phyloP scores from a whole-genome alignment of 768 basidiomycete genomes.

The Mycena latifolia region DNA sequence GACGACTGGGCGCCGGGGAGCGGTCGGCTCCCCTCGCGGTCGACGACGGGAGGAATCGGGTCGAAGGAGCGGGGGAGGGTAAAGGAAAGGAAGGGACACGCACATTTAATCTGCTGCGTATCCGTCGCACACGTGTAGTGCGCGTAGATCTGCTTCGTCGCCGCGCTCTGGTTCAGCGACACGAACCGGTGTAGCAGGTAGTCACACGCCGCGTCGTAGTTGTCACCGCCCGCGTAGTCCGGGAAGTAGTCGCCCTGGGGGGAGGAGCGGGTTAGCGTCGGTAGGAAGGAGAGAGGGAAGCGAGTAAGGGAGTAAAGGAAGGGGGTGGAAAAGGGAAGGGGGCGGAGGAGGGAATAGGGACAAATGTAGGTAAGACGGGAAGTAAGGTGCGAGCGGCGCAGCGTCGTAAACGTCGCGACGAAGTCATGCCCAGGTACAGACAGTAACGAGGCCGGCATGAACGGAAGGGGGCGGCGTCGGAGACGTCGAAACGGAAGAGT shows the following conservation, averaged over 20 bases:
- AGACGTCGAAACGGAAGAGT: no score
- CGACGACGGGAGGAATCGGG: no score
- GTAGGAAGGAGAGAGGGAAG: not conserved
- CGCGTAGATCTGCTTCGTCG: constrained; percentile 89
- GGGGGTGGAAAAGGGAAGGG: not conserved
- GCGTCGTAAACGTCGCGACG: no score
- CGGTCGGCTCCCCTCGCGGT: no score
- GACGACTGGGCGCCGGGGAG: no score
- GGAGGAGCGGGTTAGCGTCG: not conserved
- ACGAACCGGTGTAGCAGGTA: constrained; percentile 84
- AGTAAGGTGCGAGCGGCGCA: no score
- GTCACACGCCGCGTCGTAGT: constrained; percentile 93
- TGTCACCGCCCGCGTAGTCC: constrained; percentile 87
- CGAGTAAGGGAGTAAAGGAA: not conserved
- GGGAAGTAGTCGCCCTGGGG: constrained; percentile 88
- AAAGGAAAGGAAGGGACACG: constrained; percentile 79
- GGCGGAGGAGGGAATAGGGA: no score
- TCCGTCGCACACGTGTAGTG: constrained; percentile 97
- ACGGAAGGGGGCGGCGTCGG: no score
- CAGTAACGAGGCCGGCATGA: no score
- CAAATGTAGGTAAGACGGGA: no score
- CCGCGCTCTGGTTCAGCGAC: constrained; percentile 89
- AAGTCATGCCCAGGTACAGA: no score
- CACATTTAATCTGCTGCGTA: constrained; percentile 87
- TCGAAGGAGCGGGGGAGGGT: no score